Percentiles rank a stretch among this genome's conserved stretches.
phyloP scores from a whole-genome alignment of 2,329 filamentous ascomycete species.

The Plenodomus tracheiphilus region DNA sequence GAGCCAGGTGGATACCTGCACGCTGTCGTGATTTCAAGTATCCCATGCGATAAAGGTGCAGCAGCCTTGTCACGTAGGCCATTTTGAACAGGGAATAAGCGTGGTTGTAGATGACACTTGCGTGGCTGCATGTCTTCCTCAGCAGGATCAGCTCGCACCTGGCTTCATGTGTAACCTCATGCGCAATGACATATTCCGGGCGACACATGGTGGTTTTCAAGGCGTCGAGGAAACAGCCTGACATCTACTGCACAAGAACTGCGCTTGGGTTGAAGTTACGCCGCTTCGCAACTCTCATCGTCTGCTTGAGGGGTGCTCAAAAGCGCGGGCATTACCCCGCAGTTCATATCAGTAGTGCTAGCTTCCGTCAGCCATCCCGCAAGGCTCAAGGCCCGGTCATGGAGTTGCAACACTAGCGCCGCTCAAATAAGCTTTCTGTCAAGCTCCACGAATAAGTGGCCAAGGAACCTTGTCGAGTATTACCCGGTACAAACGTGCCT shows the following conservation, averaged over 20 bases:
- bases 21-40: constrained; percentile 5
- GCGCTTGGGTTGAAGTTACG: no score
- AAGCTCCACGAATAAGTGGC: constrained; percentile 26
- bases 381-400: constrained; percentile 2
- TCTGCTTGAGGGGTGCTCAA: no score
- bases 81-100: constrained; percentile 6
- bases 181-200: no score
- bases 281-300: not conserved
- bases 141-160: constrained; percentile 5
- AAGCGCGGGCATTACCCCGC: constrained; percentile 25
- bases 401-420: constrained; percentile 19
- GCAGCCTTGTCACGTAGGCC: constrained; percentile 7
- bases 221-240: no score
- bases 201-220: no score
- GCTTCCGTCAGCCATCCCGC: constrained; percentile 29
- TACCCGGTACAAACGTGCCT: constrained; percentile 17
- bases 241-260: no score
- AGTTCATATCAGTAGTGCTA: constrained; percentile 15
- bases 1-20: constrained; percentile 9
- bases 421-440: constrained; percentile 29
- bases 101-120: constrained; percentile 10
- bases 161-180: constrained; percentile 1
- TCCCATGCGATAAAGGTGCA: constrained; percentile 12
- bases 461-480: constrained; percentile 31
- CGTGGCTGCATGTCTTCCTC: constrained; percentile 11